Conservation (phyloP, 2,329 filamentous ascomycete species). For the Bipolaris victoriae region DNA sequence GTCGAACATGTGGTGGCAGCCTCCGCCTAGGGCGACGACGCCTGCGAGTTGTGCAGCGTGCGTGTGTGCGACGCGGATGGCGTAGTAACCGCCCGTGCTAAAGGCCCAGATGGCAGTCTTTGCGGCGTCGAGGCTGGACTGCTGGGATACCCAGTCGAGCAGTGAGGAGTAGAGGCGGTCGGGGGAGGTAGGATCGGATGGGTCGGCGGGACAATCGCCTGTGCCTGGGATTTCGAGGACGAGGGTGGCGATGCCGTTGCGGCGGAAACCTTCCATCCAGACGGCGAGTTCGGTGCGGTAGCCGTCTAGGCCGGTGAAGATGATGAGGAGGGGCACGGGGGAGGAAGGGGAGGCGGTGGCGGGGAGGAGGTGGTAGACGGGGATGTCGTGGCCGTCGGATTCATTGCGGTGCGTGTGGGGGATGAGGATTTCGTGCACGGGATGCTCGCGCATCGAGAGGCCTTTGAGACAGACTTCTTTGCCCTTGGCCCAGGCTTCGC, state of each 20-base stretch:
- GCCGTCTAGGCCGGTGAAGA: slow-evolving; percentile 65
- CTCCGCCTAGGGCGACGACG: slow-evolving; percentile 62
- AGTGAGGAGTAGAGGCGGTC: slow-evolving; percentile 62
- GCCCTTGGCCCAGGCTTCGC: slow-evolving; percentile 68
- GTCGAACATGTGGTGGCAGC: slow-evolving; percentile 63
- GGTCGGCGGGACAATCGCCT: slow-evolving; percentile 60
- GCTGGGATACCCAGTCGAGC: slow-evolving; percentile 60
- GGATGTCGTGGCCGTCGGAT: slow-evolving; percentile 63
- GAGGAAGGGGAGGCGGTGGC: slow-evolving; percentile 49
- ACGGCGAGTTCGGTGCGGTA: slow-evolving; percentile 63
- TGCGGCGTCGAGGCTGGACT: slow-evolving; percentile 55
- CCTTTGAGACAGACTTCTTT: slow-evolving; percentile 69
- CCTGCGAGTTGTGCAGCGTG: slow-evolving; percentile 60
- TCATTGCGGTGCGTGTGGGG: slow-evolving; percentile 61
- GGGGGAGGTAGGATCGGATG: slow-evolving; percentile 55
- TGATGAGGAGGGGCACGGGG: slow-evolving; percentile 60
- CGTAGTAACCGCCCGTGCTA: slow-evolving; percentile 65
- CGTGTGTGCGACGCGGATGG: slow-evolving; percentile 63
- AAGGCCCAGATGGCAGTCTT: slow-evolving; percentile 63
- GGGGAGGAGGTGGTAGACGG: slow-evolving; percentile 70
- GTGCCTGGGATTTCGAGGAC: slow-evolving; percentile 65
- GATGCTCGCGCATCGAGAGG: slow-evolving; percentile 53
- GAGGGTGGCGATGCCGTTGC: slow-evolving; percentile 57
- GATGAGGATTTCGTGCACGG: slow-evolving; percentile 67
- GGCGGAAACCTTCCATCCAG: slow-evolving; percentile 59